Base-by-base conservation (phyloP, 2,329 filamentous ascomycete genomes). In the Ascochyta clinopodiicola region DNA sequence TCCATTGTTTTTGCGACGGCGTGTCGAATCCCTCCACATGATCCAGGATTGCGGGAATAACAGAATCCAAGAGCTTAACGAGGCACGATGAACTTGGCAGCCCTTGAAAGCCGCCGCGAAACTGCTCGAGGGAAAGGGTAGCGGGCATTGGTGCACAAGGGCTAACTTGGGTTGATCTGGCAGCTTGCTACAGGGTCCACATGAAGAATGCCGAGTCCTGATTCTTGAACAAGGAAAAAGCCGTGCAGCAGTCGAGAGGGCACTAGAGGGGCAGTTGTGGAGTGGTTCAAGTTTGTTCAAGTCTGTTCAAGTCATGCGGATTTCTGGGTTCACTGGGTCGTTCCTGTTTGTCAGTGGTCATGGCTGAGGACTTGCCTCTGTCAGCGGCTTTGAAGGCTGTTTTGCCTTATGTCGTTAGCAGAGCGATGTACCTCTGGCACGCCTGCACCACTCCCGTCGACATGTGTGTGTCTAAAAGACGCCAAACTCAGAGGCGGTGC, bases 1-100 rank as follows among this genome's bases (percentile, higher is more conserved):
- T 59, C 62, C 48, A 48, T 48, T 51, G 29, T 48, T 47, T 52
- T 40, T 29, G 53, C 35, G 47, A 56, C 46, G 31, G 52, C 29
- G 46, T 32, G 21, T 19, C 51, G 32, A 32, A 38, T 27, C 25
- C 7, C 32, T 51, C 43, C 42, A 39, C 52, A 51, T 31, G 36
- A 43, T 29, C 47, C 46, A 51, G 43, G 43, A 44, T 47, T 46
- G 52, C 37, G 52, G 52, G 51, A 51, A 46, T 51, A 56, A 56
- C 47, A 43, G 36, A 31, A 36, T 25, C 46, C 42, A 46, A 51
- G 52, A 56, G 52, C 52, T 46, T 56, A 46, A 38, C 52, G 36
- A 51, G 37, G 15, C 24, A 51, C 43, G 10, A 37, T 21, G 8
- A 34, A 17, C 46, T 47, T 51, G 52, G 52, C 52, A 38, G 52